phyloP scores from a whole-genome alignment of 768 basidiomycete species.

The Boletus coccyginus region DNA sequence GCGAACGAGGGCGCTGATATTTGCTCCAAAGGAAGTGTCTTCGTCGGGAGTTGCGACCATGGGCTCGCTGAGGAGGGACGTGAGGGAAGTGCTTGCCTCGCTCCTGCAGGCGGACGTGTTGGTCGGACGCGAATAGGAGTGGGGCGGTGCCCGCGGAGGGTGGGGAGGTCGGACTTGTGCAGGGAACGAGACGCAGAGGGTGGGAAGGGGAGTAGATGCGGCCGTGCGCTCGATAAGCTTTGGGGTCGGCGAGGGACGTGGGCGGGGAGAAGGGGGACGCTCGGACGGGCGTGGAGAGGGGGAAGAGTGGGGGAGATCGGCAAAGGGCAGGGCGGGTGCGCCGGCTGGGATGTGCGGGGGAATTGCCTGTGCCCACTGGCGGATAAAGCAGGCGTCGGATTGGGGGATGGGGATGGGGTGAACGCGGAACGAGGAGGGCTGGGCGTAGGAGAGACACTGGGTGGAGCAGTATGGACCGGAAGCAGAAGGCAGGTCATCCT shows the following conservation, averaged over 20 bases:
- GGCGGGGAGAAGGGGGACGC: constrained; percentile 20
- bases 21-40: constrained; percentile 43
- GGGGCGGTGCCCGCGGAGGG: constrained; percentile 34
- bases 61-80: constrained; percentile 46
- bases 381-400: constrained; percentile 19
- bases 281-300: constrained; percentile 4
- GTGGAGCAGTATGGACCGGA: constrained; percentile 55
- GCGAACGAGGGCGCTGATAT: constrained; percentile 42
- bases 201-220: constrained; percentile 36
- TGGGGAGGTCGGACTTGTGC: constrained; percentile 24
- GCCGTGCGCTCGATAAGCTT: constrained; percentile 36
- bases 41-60: constrained; percentile 40
- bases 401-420: not conserved
- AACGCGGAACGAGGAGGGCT: constrained; percentile 32
- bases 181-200: constrained; percentile 50
- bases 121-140: constrained; percentile 31
- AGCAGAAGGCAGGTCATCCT: constrained; percentile 28
- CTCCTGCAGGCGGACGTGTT: constrained; percentile 34
- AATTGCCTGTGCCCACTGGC: constrained; percentile 31
- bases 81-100: constrained; percentile 48
- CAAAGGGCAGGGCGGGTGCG: constrained; percentile 28
- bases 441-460: constrained; percentile 36
- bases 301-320: constrained; percentile 10
- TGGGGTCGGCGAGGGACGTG: constrained; percentile 27
- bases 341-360: constrained; percentile 32